Base-by-base conservation (phyloP, 2,329 filamentous ascomycete species). In the Nakataea oryzae region DNA sequence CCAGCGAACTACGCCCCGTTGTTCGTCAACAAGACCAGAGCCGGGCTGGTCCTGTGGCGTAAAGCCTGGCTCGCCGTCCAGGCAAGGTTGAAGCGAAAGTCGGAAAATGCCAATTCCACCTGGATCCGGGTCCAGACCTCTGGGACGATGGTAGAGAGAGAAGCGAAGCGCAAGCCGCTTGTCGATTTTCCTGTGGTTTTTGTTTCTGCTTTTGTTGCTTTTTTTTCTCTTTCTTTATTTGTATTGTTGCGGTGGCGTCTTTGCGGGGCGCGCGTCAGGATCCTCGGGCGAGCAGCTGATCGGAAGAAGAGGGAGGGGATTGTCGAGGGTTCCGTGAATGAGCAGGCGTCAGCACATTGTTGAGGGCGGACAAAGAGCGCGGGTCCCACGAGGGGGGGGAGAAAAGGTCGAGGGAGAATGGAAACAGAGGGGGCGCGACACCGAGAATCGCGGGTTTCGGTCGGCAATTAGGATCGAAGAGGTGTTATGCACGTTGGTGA, bases 21-120 rank as follows among this genome's bases (percentile, higher is more conserved):
- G 32, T 21, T 26, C 41, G 54, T 29, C 59, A 32, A 60, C 59
- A 41, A 55, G 59, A 54, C 21, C 41, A 50, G 41, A 50, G 21
- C 59, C 59, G 59, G 17, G 59, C 41, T 55, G 59, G 54, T 55
- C 59, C 69, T 69, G 67, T 50, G 41, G 41, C 41, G 41, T 8
- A 21, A 3, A 41, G 34, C 13, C 34, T 21, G 34, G 34, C 21
- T 21, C 14, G 14, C 34, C 14, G 14, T 21, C 34, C 41, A 50
- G 21, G 41, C 24, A 24, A 50, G 11, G 41, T n/a, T n/a, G 21
- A 50, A 50, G 41, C 41, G 41, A 50, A 50, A n/a, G 41, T 50
- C 41, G 41, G 17, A n/a, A n/a, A n/a, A 50, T 50, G 41, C 41
- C 41, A 50, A 50, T 50, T 50, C 41, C 41, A 50, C 41, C 41